Percentiles rank a stretch among this genome's conserved stretches.
Evolutionary conservation across 805 yeast species (phyloP).

Genomic region (Candida hungchunana): DNA sequence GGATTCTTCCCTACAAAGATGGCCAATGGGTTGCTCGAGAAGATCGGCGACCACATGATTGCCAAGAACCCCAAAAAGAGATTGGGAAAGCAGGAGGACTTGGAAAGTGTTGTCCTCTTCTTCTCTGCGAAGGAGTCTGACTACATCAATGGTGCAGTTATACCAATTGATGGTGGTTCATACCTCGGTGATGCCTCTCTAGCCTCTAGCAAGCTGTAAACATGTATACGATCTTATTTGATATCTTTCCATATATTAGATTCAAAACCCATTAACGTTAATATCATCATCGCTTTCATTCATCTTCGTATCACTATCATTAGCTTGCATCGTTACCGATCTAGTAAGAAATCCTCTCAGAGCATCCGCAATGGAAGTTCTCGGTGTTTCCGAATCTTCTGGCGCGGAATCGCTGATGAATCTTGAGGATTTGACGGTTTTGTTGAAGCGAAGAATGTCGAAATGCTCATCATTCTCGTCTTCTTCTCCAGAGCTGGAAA

Average conservation of each 20-base stretch:
- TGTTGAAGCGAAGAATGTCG: constrained; percentile 24
- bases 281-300: constrained; percentile 13
- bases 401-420: constrained; percentile 12
- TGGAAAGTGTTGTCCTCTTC: constrained; percentile 51
- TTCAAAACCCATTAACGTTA: constrained; percentile 16
- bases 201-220: constrained; percentile 7
- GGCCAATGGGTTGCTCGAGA: constrained; percentile 59
- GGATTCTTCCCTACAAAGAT: constrained; percentile 76
- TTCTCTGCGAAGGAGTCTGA: constrained; percentile 52
- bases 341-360: constrained; percentile 18
- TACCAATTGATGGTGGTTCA: constrained; percentile 71
- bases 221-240: too few species aligned
- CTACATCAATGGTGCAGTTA: constrained; percentile 62
- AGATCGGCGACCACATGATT: constrained; percentile 40
- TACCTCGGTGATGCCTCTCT: constrained; percentile 34
- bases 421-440: constrained; percentile 12
- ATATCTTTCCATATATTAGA: neutral
- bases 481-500: constrained; percentile 20
- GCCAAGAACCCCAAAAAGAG: constrained; percentile 57
- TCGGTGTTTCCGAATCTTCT: constrained; percentile 4
- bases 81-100: constrained; percentile 57
- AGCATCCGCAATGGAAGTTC: constrained; percentile 17
- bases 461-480: constrained; percentile 18
- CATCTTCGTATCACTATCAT: constrained; percentile 9
- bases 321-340: constrained; percentile 4